Evolutionary conservation across 768 basidiomycete species (phyloP), one percentile per base, ranked within the genome.

Genomic region (Filobasidium wieringae): DNA sequence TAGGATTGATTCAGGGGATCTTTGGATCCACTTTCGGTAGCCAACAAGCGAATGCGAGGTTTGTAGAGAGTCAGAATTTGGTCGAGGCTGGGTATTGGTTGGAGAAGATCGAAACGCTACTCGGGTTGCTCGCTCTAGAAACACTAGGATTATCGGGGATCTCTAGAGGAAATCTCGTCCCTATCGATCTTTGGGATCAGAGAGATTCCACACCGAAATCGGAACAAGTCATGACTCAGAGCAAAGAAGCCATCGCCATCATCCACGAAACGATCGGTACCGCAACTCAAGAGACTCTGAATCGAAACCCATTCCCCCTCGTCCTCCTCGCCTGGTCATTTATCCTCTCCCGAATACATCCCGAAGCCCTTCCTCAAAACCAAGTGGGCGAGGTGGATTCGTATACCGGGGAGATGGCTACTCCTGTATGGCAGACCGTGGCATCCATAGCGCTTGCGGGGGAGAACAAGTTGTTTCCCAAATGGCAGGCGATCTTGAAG

Each of bases 271-370:
- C 29, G 24, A 31, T 61, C 0, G 53, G 53, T 9, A 39, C 29
- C 14, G 55, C 55, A 14, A 39, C 60, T n/a, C n/a, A 26, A 12
- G 43, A 50, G 27, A 50, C 37, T 22, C 45, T 40, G 4, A 29
- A 33, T 14, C 50, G 40, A 40, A 34, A 55, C 27, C 55, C 60
- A 8, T 61, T 61, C 51, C 55, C 60, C 0, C 17, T 61, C 17
- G 36, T 61, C 9, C 34, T 61, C 22, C 60, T 61, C 39, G 51
- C 50, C 29, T 61, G 60, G 60, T 55, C 60, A n/a, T 57, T 40
- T 12, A 49, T 61, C 27, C 33, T 61, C 19, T 49, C 53, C 1
- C 36, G 47, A 24, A 40, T 61, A 22, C 43, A 47, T 14, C 60
- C 60, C 30, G 51, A 52, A 24, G 22, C 43, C 27, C 29, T 58